Evolutionary conservation across 345 rosid genomes (phyloP).

Genomic region (Arabidopsis arenosa): DNA sequence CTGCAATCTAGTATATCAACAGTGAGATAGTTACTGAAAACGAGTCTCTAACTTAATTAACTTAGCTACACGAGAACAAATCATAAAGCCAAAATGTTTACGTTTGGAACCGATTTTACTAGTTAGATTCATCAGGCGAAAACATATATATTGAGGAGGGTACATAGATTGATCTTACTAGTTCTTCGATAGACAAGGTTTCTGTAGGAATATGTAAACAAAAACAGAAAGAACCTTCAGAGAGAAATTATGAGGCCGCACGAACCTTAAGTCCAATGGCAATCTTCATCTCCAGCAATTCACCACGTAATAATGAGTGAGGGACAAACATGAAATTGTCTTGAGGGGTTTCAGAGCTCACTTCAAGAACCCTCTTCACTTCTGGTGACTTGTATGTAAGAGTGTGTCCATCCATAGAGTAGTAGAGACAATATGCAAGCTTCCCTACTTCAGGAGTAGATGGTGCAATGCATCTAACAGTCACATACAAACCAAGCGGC

Average conservation of each 20-base stretch:
- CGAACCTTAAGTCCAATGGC: conserved; percentile 19
- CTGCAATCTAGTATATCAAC: too few relatives aligned
- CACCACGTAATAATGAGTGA: background rate
- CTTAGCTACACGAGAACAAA: too few relatives aligned
- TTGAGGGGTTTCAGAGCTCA: background rate
- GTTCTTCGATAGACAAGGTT: too few relatives aligned
- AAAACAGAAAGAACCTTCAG: conserved; percentile 17
- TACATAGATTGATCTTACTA: too few relatives aligned
- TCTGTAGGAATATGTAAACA: too few relatives aligned
- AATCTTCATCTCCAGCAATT: background rate
- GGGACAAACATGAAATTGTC: conserved; percentile 24
- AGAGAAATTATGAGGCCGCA: background rate
- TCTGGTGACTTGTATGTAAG: conserved; percentile 12
- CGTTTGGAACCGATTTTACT: too few relatives aligned
- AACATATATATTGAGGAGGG: too few relatives aligned
- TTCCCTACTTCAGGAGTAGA: background rate
- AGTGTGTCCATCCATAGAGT: background rate
- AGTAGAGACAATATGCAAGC: background rate
- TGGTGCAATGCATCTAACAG: conserved; percentile 19
- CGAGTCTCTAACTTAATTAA: too few relatives aligned
- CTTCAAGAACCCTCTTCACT: conserved; percentile 5
- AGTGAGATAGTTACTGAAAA: too few relatives aligned
- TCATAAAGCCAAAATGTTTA: too few relatives aligned
- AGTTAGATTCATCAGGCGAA: too few relatives aligned
- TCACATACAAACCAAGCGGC: background rate